Evolutionary conservation across 2,329 filamentous ascomycete genomes (phyloP), one percentile per base, ranked within the genome.

Genomic region (Alternaria brassicae): DNA sequence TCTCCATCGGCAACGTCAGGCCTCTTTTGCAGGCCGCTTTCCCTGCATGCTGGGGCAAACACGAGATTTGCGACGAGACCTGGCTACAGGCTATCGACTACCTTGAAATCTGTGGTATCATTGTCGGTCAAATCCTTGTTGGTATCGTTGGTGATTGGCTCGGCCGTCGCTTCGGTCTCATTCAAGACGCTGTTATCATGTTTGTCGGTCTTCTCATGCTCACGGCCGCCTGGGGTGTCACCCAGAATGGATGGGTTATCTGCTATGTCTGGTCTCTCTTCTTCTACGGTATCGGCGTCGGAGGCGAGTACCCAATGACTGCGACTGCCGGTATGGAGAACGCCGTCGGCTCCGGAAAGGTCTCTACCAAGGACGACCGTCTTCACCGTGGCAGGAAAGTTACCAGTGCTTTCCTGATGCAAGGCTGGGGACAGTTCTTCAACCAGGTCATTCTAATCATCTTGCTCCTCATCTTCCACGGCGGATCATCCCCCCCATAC

Each of bases 181-280:
- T 98, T 69, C 94, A 98, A 80, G 94, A 98, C 80, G 94, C 94
- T 41, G 77, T 86, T 62, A 93, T 98, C 83, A 98, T 98, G 94
- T 92, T 97, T 68, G 72, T 97, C 69, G 94, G 94, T 82, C 85
- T 98, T 19, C 73, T 97, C 71, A 95, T 97, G 91, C 85, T 98
- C 57, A 96, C 91, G 48, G 91, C 92, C 60, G 90, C 91, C 23
- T 98, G 94, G 94, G 94, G 93, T 62, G 80, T 90, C 30, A 92
- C 87, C 34, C 84, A 96, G 50, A 89, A 98, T 73, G 93, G 93
- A 70, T 98, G 94, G 94, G 91, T 98, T 58, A 96, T 97, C 74
- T 97, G 93, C 85, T 98, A 98, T 77, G 91, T 90, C 62, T 96
- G 91, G 91, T 92, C 92, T 37, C 86, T 98, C 36, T 97, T 97